Percentiles rank a stretch among this genome's conserved stretches.
Evolutionary conservation across 306 rosid species (phyloP).

Genomic region (Cucurbita argyrosperma): DNA sequence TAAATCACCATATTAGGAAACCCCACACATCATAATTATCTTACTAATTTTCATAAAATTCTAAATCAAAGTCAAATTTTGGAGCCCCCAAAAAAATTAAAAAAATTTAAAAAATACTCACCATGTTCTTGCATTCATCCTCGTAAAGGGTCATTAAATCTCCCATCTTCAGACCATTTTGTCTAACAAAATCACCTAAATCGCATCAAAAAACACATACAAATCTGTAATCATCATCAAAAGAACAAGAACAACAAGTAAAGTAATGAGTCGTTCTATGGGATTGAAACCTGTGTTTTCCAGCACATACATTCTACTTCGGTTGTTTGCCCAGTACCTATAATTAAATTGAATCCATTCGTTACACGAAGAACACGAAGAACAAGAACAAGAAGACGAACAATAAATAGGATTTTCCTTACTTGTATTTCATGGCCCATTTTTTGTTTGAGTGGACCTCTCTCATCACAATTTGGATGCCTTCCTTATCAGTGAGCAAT

Average conservation of each 20-base stretch:
- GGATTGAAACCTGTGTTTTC: conserved; percentile 35
- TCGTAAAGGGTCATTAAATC: conserved; percentile 36
- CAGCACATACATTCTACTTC: conserved; percentile 52
- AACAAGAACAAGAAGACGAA: not conserved
- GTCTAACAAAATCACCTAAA: conserved; percentile 35
- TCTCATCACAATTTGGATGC: conserved; percentile 22
- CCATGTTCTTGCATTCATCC: conserved; percentile 39
- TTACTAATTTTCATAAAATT: not conserved
- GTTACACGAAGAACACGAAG: not conserved
- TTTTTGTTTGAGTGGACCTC: conserved; percentile 24
- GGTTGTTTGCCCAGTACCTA: conserved; percentile 56
- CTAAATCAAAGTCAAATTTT: not conserved
- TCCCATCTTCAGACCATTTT: conserved; percentile 28
- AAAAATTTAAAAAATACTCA: conserved; percentile 24
- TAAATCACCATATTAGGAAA: conserved; percentile 1
- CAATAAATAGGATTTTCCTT: not conserved
- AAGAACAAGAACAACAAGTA: not conserved
- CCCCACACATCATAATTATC: not conserved
- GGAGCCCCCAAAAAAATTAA: not conserved
- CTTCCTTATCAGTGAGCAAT: conserved; percentile 22
- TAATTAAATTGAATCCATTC: not conserved
- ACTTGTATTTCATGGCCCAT: conserved; percentile 50
- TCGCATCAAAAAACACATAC: too few relatives aligned
- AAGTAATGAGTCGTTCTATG: not conserved
- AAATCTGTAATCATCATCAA: not conserved